These are phyloP conservation scores for Aspergillus affinis DNA, from an alignment of 495 filamentous ascomycete species.

Conservation along the genomic window DNA sequence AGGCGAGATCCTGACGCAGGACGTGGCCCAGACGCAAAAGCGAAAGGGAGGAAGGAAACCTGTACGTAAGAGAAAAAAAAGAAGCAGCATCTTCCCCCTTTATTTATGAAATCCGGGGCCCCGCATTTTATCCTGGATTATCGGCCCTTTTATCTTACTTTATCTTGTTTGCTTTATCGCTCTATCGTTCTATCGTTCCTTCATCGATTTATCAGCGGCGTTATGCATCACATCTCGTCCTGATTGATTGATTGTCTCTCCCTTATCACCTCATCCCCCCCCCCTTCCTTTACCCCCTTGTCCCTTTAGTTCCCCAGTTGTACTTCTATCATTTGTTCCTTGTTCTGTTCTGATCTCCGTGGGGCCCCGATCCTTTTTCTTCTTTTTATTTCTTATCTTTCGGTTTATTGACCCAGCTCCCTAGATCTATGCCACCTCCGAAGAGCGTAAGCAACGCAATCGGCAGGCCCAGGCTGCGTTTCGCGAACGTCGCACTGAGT, in stretches of 20 bases:
- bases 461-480: constrained; percentile 97
- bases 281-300: neutral
- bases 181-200: neutral
- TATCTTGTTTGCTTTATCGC: neutral
- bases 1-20: constrained; percentile 54
- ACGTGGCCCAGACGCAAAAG: constrained; percentile 69
- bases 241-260: neutral
- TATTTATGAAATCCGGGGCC: constrained; percentile 30
- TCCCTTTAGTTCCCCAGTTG: neutral
- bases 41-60: constrained; percentile 97
- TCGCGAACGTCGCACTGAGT: constrained; percentile 93
- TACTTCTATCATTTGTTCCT: neutral
- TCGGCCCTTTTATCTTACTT: constrained; percentile 14
- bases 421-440: constrained; percentile 96
- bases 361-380: neutral
- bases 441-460: constrained; percentile 97
- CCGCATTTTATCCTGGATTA: constrained; percentile 28
- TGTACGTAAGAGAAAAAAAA: constrained; percentile 55
- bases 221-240: neutral
- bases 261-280: neutral
- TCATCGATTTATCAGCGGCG: too few species aligned
- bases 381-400: constrained; percentile 6
- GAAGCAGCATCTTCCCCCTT: neutral
- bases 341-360: neutral
- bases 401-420: constrained; percentile 16